Evolutionary conservation across 2,329 filamentous ascomycete species (phyloP).

Genomic region (Huntiella omanensis): DNA sequence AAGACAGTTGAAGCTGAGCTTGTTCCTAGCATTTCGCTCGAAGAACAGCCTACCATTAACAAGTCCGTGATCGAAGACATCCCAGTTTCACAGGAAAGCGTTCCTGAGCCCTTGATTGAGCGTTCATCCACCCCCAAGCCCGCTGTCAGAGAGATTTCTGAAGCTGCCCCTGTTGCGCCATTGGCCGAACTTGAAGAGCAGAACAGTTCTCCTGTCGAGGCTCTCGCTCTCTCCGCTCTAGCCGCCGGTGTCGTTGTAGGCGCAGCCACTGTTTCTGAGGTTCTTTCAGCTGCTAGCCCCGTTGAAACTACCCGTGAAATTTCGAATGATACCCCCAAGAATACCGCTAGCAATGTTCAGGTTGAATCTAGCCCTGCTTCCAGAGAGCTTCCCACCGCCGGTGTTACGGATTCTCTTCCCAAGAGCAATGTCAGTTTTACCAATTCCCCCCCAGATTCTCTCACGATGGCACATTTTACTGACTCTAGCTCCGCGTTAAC

Average conservation of each 20-base stretch:
- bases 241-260: not conserved
- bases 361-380: no score
- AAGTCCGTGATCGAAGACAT: not conserved
- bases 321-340: no score
- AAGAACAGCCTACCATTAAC: not conserved
- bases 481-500: not conserved
- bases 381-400: no score
- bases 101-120: not conserved
- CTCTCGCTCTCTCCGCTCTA: not conserved
- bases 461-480: no score
- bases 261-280: not conserved
- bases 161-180: not conserved
- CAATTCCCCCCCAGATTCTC: no score
- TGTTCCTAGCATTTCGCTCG: not conserved
- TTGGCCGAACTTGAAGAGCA: not conserved
- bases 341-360: no score
- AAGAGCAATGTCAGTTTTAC: no score
- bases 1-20: not conserved
- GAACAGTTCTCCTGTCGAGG: not conserved
- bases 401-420: no score
- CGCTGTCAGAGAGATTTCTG: not conserved
- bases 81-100: not conserved
- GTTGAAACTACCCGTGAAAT: no score
- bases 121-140: not conserved
- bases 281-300: not conserved